Conservation (phyloP, 495 filamentous ascomycete genomes). For the Aspergillus heteromorphus region DNA sequence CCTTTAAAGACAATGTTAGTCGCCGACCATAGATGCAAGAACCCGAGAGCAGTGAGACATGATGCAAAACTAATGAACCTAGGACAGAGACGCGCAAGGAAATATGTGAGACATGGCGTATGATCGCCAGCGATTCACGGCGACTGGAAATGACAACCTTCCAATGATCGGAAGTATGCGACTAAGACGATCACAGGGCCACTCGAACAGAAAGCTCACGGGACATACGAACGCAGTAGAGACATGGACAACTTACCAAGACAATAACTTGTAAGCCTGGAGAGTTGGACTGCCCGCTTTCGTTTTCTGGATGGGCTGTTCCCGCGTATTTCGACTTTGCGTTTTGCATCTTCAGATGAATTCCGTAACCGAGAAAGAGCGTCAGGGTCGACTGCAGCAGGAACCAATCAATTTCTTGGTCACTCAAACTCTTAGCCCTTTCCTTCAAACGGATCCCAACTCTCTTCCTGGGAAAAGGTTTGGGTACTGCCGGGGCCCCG, state of each 20-base stretch:
- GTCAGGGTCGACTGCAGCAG: neutral
- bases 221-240: neutral
- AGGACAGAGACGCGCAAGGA: neutral
- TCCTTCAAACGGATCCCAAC: neutral
- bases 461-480: neutral
- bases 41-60: neutral
- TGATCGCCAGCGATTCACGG: neutral
- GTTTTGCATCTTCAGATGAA: neutral
- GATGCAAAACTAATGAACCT: slow-evolving; percentile 12
- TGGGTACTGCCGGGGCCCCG: neutral
- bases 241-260: slow-evolving; percentile 54
- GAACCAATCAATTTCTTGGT: neutral
- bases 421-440: neutral
- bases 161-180: neutral
- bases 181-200: neutral
- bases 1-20: slow-evolving; percentile 53
- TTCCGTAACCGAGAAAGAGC: neutral
- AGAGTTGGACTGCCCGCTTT: neutral
- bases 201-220: neutral
- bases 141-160: neutral
- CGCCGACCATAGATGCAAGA: slow-evolving; percentile 11
- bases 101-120: neutral
- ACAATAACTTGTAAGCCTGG: slow-evolving; percentile 64
- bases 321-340: neutral
- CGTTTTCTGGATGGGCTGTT: neutral